A percentile compares a stretch with the other conserved stretches of the same genome.
Conservation (phyloP, 225 moss, liverwort and hornwort genomes). For the Asterella californica region DNA sequence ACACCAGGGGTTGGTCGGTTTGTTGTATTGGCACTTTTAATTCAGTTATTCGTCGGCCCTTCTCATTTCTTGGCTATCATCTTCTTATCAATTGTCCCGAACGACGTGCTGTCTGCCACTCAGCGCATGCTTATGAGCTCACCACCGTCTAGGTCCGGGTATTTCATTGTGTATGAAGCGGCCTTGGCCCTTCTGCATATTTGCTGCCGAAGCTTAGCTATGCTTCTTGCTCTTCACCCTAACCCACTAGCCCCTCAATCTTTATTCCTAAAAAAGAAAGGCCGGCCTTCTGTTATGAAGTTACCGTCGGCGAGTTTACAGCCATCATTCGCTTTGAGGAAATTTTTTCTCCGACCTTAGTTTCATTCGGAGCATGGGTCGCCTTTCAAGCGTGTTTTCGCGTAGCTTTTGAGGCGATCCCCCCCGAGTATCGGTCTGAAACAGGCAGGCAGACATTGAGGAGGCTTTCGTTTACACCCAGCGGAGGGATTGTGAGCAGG, state of each 20-base stretch:
- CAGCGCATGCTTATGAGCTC: constrained; percentile 13
- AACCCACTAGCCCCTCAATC: background rate
- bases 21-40: constrained; percentile 14
- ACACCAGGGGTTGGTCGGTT: constrained; percentile 32
- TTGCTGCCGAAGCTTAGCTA: background rate
- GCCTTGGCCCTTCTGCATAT: background rate
- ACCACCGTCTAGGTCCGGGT: constrained; percentile 19
- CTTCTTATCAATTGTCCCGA: constrained; percentile 6
- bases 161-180: background rate
- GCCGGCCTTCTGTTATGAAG: background rate
- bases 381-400: too few relatives aligned
- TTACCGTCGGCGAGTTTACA: background rate
- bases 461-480: constrained; percentile 24
- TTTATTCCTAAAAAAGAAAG: background rate
- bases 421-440: background rate
- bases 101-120: background rate
- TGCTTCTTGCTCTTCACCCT: constrained; percentile 4
- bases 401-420: constrained; percentile 4
- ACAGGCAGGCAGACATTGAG: background rate
- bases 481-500: constrained; percentile 17
- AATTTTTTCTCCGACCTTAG: background rate
- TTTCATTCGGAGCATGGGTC: background rate
- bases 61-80: constrained; percentile 18
- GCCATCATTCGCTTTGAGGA: background rate
- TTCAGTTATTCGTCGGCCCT: constrained; percentile 31